Conservation (phyloP, 495 filamentous ascomycete genomes). For the Aspergillus diversus region DNA sequence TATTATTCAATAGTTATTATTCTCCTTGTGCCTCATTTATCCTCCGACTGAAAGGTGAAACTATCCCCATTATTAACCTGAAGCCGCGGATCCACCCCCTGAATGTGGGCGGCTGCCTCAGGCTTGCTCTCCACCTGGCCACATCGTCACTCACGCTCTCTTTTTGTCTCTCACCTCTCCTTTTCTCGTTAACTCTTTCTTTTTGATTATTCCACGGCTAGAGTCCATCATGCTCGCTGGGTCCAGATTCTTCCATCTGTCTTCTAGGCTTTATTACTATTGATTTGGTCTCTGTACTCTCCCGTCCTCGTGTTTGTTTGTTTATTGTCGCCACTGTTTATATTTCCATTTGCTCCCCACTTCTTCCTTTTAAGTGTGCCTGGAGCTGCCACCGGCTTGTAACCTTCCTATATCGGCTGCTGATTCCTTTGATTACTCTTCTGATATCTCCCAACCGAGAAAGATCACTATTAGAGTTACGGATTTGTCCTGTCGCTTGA, state of each 20-base stretch:
- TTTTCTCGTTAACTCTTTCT: constrained; percentile 11
- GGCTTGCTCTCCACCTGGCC: constrained; percentile 11
- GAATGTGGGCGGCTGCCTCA: constrained; percentile 24
- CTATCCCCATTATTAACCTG: constrained; percentile 14
- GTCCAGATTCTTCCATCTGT: constrained; percentile 11
- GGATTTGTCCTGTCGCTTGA: background rate
- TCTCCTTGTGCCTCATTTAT: background rate
- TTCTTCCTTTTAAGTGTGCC: constrained; percentile 15
- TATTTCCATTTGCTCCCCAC: constrained; percentile 14
- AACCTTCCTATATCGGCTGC: constrained; percentile 1
- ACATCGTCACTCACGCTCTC: constrained; percentile 11
- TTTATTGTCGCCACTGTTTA: constrained; percentile 18
- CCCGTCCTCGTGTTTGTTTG: constrained; percentile 1
- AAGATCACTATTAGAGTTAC: background rate
- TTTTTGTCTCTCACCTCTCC: constrained; percentile 14
- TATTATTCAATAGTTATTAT: constrained; percentile 1
- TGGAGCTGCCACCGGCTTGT: background rate
- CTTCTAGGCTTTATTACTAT: constrained; percentile 8
- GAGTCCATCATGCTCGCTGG: constrained; percentile 16
- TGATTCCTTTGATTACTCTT: background rate
- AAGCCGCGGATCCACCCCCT: constrained; percentile 30
- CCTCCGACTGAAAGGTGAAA: constrained; percentile 5
- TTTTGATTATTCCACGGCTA: constrained; percentile 14
- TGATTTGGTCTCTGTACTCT: constrained; percentile 10
- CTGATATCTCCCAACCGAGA: background rate